Percentiles rank a stretch among this genome's conserved stretches.
Evolutionary conservation across 2,329 filamentous ascomycete species (phyloP).

Genomic region (Fragosphaeria purpurea): DNA sequence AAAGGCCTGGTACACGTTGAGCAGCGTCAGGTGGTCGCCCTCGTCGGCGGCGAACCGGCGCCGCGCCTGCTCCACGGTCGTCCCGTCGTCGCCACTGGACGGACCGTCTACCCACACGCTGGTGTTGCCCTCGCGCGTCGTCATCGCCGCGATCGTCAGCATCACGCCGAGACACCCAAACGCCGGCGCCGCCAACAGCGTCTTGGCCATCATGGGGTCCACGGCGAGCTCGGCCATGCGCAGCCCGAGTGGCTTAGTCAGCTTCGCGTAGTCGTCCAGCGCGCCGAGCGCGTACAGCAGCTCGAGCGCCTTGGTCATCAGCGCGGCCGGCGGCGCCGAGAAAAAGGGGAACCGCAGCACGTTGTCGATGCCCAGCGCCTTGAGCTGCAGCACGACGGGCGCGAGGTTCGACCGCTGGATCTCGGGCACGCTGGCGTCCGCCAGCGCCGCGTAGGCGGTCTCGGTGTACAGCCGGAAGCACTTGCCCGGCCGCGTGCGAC

Average conservation of each 20-base stretch:
- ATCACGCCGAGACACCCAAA: slow-evolving; percentile 80
- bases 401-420: slow-evolving; percentile 89
- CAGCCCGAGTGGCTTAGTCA: slow-evolving; percentile 77
- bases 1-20: slow-evolving; percentile 91
- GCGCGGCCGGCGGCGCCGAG: slow-evolving; percentile 72
- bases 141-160: slow-evolving; percentile 89
- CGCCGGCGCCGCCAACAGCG: slow-evolving; percentile 61
- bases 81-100: slow-evolving; percentile 43
- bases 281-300: slow-evolving; percentile 79
- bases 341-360: slow-evolving; percentile 84
- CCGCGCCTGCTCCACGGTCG: slow-evolving; percentile 60
- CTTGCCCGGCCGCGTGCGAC: slow-evolving; percentile 81
- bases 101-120: slow-evolving; percentile 67
- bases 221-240: slow-evolving; percentile 90
- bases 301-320: slow-evolving; percentile 79
- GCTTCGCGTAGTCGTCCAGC: slow-evolving; percentile 78
- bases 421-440: slow-evolving; percentile 71
- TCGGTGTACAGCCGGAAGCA: slow-evolving; percentile 92
- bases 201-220: slow-evolving; percentile 93
- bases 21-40: slow-evolving; percentile 83
- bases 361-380: slow-evolving; percentile 92
- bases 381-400: slow-evolving; percentile 79
- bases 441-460: slow-evolving; percentile 51
- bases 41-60: slow-evolving; percentile 84
- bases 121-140: slow-evolving; percentile 69